These are phyloP conservation scores for Pythium aquatile DNA, from an alignment of 352 stramenopile species.

Conservation along the genomic window DNA sequence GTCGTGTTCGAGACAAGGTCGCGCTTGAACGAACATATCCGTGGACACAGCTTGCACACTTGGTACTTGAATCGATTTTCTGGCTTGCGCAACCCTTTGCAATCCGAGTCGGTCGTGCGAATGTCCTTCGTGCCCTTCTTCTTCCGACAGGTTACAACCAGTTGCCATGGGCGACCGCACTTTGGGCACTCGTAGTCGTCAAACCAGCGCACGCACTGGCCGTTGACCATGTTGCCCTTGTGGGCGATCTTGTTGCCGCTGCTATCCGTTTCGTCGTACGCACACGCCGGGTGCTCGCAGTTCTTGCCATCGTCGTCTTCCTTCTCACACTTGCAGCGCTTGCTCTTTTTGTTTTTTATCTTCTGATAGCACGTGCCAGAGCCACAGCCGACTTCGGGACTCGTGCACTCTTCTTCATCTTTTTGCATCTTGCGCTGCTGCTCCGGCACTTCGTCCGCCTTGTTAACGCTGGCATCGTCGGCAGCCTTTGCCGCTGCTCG, in stretches of 20 bases:
- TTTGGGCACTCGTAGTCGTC: neutral
- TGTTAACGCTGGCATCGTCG: neutral
- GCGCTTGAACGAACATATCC: too few relatives aligned
- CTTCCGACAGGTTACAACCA: neutral
- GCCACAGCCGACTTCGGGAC: neutral
- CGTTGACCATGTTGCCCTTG: slow-evolving; percentile 4
- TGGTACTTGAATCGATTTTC: too few relatives aligned
- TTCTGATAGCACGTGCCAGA: slow-evolving; percentile 6
- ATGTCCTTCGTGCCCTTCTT: neutral
- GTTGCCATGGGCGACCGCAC: neutral
- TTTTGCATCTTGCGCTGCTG: slow-evolving; percentile 1
- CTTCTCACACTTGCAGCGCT: neutral
- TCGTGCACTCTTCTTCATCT: slow-evolving; percentile 5
- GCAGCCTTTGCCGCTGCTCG: neutral
- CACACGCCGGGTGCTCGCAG: slow-evolving; percentile 6
- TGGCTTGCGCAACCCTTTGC: too few relatives aligned
- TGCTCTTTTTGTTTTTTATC: neutral
- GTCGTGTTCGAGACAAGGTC: too few relatives aligned
- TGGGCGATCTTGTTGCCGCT: neutral
- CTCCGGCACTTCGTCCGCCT: neutral
- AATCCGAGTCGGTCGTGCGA: too few relatives aligned
- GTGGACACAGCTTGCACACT: too few relatives aligned
- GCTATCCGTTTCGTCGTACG: slow-evolving; percentile 7
- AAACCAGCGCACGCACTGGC: slow-evolving; percentile 8
- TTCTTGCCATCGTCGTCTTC: slow-evolving; percentile 2